These are phyloP conservation scores for Neckera pumila DNA, from an alignment of 225 moss, liverwort and hornwort species.

Conservation along the genomic window DNA sequence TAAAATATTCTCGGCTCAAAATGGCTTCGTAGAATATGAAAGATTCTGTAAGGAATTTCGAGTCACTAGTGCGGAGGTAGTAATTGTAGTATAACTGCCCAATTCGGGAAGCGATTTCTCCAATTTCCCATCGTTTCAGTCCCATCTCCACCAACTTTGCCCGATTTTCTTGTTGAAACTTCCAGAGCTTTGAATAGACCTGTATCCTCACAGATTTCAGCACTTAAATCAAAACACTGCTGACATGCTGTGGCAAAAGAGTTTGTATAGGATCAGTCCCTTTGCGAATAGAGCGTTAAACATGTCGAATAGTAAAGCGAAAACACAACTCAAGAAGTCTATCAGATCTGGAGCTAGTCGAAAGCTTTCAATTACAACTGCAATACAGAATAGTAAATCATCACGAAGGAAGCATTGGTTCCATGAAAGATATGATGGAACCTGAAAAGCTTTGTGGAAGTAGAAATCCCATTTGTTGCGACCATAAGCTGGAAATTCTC, in stretches of 20 bases:
- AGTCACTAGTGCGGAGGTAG: conserved; percentile 91
- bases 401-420: neutral
- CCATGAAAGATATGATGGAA: neutral
- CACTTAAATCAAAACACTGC: neutral
- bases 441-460: conserved; percentile 97
- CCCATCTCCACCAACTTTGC: conserved; percentile 81
- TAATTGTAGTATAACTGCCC: conserved; percentile 98
- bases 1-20: conserved; percentile 92
- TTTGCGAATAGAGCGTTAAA: neutral
- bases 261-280: neutral
- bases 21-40: conserved; percentile 98
- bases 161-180: conserved; percentile 97
- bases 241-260: neutral
- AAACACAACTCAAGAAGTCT: neutral
- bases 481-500: conserved; percentile 87
- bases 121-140: conserved; percentile 97
- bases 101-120: conserved; percentile 96
- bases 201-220: conserved; percentile 11
- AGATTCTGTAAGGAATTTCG: conserved; percentile 87
- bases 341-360: neutral
- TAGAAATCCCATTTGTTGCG: conserved; percentile 97
- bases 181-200: conserved; percentile 96
- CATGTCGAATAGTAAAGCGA: neutral
- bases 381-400: neutral
- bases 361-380: neutral